Percentiles rank a stretch among this genome's conserved stretches.
phyloP scores from a whole-genome alignment of 73 alveolate genomes.

The Effrenium voratum region DNA sequence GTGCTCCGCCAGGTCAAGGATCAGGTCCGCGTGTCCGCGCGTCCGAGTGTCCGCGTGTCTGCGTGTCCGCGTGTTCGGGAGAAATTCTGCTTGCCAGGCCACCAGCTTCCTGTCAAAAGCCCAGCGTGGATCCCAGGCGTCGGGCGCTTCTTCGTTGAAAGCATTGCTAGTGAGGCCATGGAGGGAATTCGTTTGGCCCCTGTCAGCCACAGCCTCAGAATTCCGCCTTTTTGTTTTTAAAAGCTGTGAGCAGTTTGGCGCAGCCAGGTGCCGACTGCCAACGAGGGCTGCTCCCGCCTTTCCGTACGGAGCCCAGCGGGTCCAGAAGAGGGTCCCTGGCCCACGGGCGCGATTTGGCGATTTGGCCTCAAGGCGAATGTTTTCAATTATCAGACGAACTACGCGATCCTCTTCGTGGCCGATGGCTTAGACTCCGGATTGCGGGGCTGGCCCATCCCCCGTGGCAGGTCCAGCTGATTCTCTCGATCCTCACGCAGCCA shows the following conservation, averaged over 20 bases:
- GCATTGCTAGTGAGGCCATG: constrained; percentile 13
- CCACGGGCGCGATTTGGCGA: neutral
- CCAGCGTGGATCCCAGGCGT: constrained; percentile 25
- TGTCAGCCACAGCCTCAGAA: neutral
- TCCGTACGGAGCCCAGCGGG: neutral
- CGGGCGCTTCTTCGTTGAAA: neutral
- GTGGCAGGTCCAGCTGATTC: constrained; percentile 50
- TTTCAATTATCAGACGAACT: constrained; percentile 85
- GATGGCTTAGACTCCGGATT: neutral
- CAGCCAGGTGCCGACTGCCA: constrained; percentile 71
- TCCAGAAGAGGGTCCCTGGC: neutral
- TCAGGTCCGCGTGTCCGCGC: neutral
- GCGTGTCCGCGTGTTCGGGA: neutral
- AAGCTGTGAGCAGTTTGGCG: neutral
- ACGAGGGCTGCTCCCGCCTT: constrained; percentile 82
- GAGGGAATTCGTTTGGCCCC: constrained; percentile 79
- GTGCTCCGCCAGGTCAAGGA: constrained; percentile 2
- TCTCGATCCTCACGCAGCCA: constrained; percentile 58
- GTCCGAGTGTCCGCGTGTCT: neutral
- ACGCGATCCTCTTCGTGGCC: constrained; percentile 64
- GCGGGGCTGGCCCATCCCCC: neutral
- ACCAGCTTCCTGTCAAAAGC: constrained; percentile 63
- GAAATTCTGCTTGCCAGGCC: neutral
- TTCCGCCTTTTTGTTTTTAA: no score
- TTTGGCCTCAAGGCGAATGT: constrained; percentile 22